Base-by-base conservation (phyloP, 257 asterid genomes). In the Fraxinus americana region DNA sequence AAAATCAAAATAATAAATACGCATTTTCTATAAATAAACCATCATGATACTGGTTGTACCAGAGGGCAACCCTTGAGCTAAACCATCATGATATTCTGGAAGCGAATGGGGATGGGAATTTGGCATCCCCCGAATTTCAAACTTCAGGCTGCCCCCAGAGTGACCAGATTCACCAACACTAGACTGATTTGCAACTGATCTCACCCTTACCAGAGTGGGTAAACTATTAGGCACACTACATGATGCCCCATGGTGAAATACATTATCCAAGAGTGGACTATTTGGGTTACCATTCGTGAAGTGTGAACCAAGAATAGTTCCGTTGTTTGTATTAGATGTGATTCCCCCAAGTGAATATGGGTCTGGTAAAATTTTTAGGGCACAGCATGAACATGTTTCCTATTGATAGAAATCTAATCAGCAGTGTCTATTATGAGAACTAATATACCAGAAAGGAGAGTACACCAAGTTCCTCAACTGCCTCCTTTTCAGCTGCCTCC, bases 371-470 rank as follows among this genome's bases (percentile, higher is more conserved):
- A 82, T 50, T 23, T 75, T 35, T 54, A 61, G 6, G 43, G 75
- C 61, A 81, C 61, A 72, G 78, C 77, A 9, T 61, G 76, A 73
- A 82, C 39, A 75, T 23, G 72, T 25, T 43, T 80, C 74, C 75
- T 66, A 57, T 70, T 66, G 81, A 76, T 50, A 67, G 32, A 72
- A 73, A 82, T 67, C 75, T 77, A 81, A 82, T 50, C 17, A 75
- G 70, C 48, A 59, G 38, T 77, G 34, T 34, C 30, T 36, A 82
- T 61, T 65, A 77, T 19, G 57, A 69, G 68, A 75, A 66, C 74
- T 38, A 79, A 57, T 80, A 63, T 96, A 93, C 99, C 99, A 81
- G 94, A 84, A 88, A 90, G n/a, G n/a, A n/a, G n/a, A n/a, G n/a
- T n/a, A n/a, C n/a, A n/a, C n/a, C n/a, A n/a, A n/a, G n/a, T n/a